A percentile compares a stretch with the other conserved stretches of the same genome.
Evolutionary conservation across 441 rosid species (phyloP).

Genomic region (Arabidopsis lyrata): DNA sequence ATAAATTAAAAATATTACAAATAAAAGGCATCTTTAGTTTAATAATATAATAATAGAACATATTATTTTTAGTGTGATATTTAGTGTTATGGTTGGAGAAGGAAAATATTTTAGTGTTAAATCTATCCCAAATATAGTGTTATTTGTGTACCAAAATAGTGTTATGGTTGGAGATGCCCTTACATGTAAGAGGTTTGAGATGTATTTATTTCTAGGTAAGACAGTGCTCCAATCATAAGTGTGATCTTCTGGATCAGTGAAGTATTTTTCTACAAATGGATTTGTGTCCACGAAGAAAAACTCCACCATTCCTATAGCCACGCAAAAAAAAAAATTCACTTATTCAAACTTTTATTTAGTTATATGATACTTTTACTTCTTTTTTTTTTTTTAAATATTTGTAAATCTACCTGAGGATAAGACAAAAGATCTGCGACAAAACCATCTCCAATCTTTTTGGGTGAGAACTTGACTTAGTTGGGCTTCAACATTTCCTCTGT

Average conservation of each 20-base stretch:
- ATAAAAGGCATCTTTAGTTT: too few species aligned
- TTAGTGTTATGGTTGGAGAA: too few species aligned
- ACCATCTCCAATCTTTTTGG: constrained; percentile 64
- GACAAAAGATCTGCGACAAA: constrained; percentile 64
- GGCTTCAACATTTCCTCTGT: constrained; percentile 64
- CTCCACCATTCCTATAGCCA: constrained; percentile 59
- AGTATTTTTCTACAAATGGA: constrained; percentile 75
- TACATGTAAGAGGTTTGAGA: constrained; percentile 60
- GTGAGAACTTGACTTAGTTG: constrained; percentile 55
- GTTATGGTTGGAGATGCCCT: too few species aligned
- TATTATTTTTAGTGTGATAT: too few species aligned
- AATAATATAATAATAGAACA: too few species aligned
- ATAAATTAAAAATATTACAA: too few species aligned
- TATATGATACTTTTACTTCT: too few species aligned
- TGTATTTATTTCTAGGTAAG: constrained; percentile 57
- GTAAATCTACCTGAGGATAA: constrained; percentile 48
- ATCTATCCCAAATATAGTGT: too few species aligned
- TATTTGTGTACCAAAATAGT: too few species aligned
- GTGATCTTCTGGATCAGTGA: constrained; percentile 52
- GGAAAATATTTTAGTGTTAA: too few species aligned
- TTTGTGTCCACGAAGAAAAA: constrained; percentile 84
- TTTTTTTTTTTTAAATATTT: too few species aligned
- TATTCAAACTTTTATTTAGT: too few species aligned
- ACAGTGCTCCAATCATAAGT: constrained; percentile 82
- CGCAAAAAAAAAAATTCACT: not conserved